Evolutionary conservation across 2,329 filamentous ascomycete species (phyloP), one percentile per base, ranked within the genome.

Genomic region (Clarireedia monteithiana): DNA sequence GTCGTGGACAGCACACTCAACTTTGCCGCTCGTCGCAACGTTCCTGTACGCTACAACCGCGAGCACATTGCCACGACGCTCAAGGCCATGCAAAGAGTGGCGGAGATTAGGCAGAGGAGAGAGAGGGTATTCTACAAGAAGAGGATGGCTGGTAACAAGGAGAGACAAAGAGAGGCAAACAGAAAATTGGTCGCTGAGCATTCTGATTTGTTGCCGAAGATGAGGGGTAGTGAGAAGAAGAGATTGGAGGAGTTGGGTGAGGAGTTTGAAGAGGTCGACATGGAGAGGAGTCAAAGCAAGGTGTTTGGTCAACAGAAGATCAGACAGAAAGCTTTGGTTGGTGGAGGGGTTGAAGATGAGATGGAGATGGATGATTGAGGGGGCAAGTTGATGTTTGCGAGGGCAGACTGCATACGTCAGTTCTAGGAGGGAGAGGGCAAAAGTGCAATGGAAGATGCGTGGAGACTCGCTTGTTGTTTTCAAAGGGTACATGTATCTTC

Each of bases 61-160:
- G 89, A 95, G 66, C 83, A 96, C 62, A 84, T 96, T 62, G 80
- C 82, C 65, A 90, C 88, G 68, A 97, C 94, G 15, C 80, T 97
- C 73, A 84, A 88, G 70, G 92, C 91, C 64, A 99, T 99, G 91
- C 81, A 89, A 74, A 83, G 92, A 62, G 86, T 97, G 66, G 78
- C 82, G 67, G 91, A 96, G 78, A 92, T 97, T 73, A 80, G 91
- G 54, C 74, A 82, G 57, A 83, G 85, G 70, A 82, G 94, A 69
- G 92, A 97, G 80, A 82, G 90, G 65, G 87, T 87, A 63, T 96
- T 96, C 76, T 96, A 96, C 79, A 91, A 89, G 82, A 85, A 87
- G 70, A 85, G 94, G 70, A 91, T 97, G 88, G 85, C 85, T 52
- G 91, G 91, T 72, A 95, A 95, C 76, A 86, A 88, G 74, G 88